Evolutionary conservation across 352 stramenopile species (phyloP), one percentile per base, ranked within the genome.

Genomic region (Phytophthora europaea): DNA sequence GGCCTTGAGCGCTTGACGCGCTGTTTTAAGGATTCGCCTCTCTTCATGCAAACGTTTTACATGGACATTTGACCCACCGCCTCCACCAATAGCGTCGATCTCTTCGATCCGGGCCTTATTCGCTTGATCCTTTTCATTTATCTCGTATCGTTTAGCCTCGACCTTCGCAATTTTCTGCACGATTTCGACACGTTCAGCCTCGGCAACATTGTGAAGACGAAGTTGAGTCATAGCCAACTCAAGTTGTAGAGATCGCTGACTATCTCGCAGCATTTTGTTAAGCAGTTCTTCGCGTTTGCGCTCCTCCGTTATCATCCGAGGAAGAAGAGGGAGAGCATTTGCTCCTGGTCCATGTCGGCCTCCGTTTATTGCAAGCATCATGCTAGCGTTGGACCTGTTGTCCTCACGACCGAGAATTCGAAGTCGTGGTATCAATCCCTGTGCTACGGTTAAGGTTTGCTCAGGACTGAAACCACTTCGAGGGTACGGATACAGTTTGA

Each of bases 101-200:
- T 90, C 83, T 43, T 91, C 85, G 34, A 92, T 91, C 26, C 72
- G 56, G 38, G 79, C 77, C 28, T 80, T 78, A 1, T 90, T 67
- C 20, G 73, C 52, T 20, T 65, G 59, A 34, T 92, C 85, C 51
- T 70, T 73, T 1, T 55, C 52, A 12, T 67, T 47, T 0, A 91
- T 57, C 28, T 70, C 58, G 10, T 13, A 26, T n/a, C 77, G 73
- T 12, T 70, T 71, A 18, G 54, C 33, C 26, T 83, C 75, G 0
- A 71, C 9, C 5, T 69, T 66, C 28, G 47, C 38, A 2, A 75
- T 65, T n/a, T 73, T 67, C 6, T 72, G 34, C 10, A 72, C 31
- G 0, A 87, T 57, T 28, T 58, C 61, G 12, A 47, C 26, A 2
- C 59, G 69, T 6, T 68, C 69, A 26, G 51, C 20, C 6, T 76